Conservation (phyloP, 495 filamentous ascomycete genomes). For the Trichoderma gamsii region DNA sequence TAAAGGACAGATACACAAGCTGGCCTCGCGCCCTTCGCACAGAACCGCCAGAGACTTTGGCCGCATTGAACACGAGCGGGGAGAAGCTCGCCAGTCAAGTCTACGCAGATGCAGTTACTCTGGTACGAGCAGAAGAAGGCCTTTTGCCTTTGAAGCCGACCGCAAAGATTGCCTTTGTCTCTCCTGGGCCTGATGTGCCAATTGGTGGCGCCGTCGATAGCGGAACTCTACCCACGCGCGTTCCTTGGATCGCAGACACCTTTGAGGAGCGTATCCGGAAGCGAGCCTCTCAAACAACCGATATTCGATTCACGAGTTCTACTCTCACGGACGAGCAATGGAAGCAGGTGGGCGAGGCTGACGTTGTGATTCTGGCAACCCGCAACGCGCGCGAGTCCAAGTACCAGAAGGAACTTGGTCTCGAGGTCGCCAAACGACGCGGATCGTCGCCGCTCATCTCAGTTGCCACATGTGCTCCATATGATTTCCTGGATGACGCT, state of each 20-base stretch:
- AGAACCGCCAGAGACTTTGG: not conserved
- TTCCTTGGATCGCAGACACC: constrained; percentile 9
- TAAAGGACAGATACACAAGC: constrained; percentile 16
- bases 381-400: constrained; percentile 9
- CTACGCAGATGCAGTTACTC: not conserved
- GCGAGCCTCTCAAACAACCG: not conserved
- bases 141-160: not conserved
- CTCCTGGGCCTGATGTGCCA: constrained; percentile 1
- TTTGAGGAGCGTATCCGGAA: not conserved
- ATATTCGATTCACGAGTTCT: not conserved
- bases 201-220: constrained; percentile 4
- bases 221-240: not conserved
- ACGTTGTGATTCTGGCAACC: not conserved
- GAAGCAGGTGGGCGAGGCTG: not conserved
- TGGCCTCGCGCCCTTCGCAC: not conserved
- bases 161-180: constrained; percentile 3
- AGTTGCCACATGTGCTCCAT: constrained; percentile 1
- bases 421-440: not conserved
- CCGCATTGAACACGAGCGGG: not conserved
- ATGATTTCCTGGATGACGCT: not conserved
- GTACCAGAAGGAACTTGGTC: constrained; percentile 4
- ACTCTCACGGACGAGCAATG: not conserved
- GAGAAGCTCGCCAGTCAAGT: not conserved
- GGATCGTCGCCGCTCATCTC: not conserved
- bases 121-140: not conserved